These are phyloP conservation scores for Lycium barbarum DNA, from an alignment of 257 asterid genomes.

Conservation along the genomic window DNA sequence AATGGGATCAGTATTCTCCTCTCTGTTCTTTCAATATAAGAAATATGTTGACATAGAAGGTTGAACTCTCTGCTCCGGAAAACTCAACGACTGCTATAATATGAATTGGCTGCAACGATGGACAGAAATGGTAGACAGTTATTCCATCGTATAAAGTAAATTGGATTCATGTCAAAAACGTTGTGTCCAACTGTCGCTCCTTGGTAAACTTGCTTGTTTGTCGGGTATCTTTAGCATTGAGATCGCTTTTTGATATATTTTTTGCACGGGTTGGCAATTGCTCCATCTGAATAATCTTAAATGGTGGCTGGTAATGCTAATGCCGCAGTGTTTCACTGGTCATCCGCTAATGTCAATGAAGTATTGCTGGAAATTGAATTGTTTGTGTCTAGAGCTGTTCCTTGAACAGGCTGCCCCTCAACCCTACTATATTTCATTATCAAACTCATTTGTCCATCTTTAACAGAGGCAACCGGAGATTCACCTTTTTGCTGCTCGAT, in stretches of 20 bases:
- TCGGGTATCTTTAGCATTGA: slow-evolving; percentile 21
- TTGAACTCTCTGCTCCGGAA: not conserved
- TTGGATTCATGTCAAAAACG: not conserved
- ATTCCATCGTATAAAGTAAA: not conserved
- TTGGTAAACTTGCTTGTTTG: not conserved
- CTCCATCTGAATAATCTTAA: slow-evolving; percentile 13
- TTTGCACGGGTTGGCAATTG: not conserved
- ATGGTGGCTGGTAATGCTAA: not conserved
- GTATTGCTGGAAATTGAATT: not conserved
- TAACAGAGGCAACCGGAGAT: slow-evolving; percentile 96
- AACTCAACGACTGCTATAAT: not conserved
- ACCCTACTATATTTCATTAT: not conserved
- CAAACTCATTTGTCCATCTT: slow-evolving; percentile 16
- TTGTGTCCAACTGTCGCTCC: not conserved
- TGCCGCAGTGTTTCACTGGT: not conserved
- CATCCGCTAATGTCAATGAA: slow-evolving; percentile 19
- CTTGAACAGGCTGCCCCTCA: not conserved
- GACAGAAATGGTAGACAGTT: not conserved
- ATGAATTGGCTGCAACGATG: not conserved
- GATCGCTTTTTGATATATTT: not conserved
- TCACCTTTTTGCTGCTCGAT: slow-evolving; percentile 91
- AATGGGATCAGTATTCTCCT: slow-evolving; percentile 12
- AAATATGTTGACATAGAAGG: slow-evolving; percentile 1
- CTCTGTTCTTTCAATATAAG: not conserved
- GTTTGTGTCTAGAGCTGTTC: not conserved